Evolutionary conservation across 306 rosid species (phyloP).

Genomic region (Morella rubra): DNA sequence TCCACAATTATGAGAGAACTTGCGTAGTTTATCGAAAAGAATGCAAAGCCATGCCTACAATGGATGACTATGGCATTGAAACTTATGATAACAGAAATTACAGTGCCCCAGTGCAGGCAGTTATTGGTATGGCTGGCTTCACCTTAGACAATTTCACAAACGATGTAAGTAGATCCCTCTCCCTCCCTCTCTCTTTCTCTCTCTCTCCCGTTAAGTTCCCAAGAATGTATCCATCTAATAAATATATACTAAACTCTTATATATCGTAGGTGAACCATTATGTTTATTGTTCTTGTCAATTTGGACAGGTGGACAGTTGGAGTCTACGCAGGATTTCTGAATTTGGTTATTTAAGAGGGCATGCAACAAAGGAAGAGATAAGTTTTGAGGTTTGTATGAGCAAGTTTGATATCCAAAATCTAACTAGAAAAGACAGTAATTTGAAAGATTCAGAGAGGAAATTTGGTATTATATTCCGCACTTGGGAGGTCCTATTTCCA

Average conservation of each 20-base stretch:
- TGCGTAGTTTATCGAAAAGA: slow-evolving; percentile 45
- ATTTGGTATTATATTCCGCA: too few species aligned
- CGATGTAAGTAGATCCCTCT: slow-evolving; percentile 36
- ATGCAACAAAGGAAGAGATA: slow-evolving; percentile 41
- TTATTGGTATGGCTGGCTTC: slow-evolving; percentile 94
- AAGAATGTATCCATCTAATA: background rate
- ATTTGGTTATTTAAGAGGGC: slow-evolving; percentile 48
- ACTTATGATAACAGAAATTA: slow-evolving; percentile 65
- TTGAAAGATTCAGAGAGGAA: too few species aligned
- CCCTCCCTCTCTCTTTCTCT: slow-evolving; percentile 8
- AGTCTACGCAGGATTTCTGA: slow-evolving; percentile 35
- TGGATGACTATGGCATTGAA: slow-evolving; percentile 53
- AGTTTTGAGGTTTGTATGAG: slow-evolving; percentile 41
- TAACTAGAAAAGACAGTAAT: background rate
- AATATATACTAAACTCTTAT: too few species aligned
- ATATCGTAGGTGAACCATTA: background rate
- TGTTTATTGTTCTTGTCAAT: background rate
- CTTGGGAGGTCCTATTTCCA: too few species aligned
- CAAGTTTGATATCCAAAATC: background rate
- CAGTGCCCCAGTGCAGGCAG: slow-evolving; percentile 74
- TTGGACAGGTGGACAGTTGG: slow-evolving; percentile 22
- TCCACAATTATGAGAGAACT: slow-evolving; percentile 84
- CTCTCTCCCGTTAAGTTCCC: background rate
- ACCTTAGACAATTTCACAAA: slow-evolving; percentile 56
- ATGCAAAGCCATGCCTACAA: slow-evolving; percentile 62